phyloP scores from a whole-genome alignment of 2,329 filamentous ascomycete species.

The Pezicula carpinea region DNA sequence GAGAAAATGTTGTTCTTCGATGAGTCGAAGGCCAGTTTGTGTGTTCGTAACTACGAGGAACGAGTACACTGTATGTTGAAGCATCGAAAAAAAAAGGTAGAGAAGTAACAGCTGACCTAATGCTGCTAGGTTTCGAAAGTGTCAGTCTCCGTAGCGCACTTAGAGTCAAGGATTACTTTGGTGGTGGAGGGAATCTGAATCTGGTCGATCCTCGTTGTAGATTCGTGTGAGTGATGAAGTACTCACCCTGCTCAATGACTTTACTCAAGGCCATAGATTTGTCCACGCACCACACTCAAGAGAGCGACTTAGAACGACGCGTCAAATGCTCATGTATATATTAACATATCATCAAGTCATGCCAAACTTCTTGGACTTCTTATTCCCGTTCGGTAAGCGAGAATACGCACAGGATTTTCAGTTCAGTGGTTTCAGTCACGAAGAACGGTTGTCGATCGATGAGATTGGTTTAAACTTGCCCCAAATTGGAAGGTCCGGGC shows the following conservation, averaged over 20 bases:
- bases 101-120: neutral
- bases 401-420: constrained; percentile 29
- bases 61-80: constrained; percentile 1
- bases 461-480: constrained; percentile 16
- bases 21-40: constrained; percentile 3
- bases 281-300: constrained; percentile 18
- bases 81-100: neutral
- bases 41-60: constrained; percentile 15
- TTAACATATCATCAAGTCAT: constrained; percentile 31
- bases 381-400: constrained; percentile 32
- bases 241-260: neutral
- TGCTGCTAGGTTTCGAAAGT: constrained; percentile 6
- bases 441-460: constrained; percentile 15
- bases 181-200: neutral
- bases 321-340: constrained; percentile 15
- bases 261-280: constrained; percentile 13
- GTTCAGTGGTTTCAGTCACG: constrained; percentile 32
- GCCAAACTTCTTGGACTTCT: constrained; percentile 32
- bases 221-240: constrained; percentile 15
- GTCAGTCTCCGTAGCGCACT: constrained; percentile 2
- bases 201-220: constrained; percentile 17
- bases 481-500: constrained; percentile 31
- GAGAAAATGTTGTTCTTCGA: constrained; percentile 7
- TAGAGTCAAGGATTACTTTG: constrained; percentile 6
- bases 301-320: constrained; percentile 10